Evolutionary conservation across 2,329 filamentous ascomycete genomes (phyloP), one percentile per base, ranked within the genome.

Genomic region (Colletotrichum eleusines): DNA sequence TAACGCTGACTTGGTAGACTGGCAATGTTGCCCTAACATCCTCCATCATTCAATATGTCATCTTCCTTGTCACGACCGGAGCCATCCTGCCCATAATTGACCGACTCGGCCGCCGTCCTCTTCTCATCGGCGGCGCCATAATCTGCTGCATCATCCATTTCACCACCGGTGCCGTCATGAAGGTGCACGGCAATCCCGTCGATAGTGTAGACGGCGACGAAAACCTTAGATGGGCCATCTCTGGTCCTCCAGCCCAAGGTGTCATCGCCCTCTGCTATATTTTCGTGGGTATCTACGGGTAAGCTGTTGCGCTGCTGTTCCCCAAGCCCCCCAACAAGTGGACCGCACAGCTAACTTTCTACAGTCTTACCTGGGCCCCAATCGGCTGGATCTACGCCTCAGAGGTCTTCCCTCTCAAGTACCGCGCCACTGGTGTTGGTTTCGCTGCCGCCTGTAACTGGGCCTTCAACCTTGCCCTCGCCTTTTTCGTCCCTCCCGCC

Each of bases 21-120:
- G 76, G 76, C 9, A 75, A 77, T 62, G 50, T 68, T 3, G 79
- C 79, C 3, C 78, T 88, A 1, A 85, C 84, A 42, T 86, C 84
- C 0, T 86, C 85, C 8, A 85, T 84, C 50, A 86, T 88, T 42
- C 85, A 88, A 78, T 88, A 88, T 59, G 84, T 87, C 38, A 86
- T 88, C 63, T 87, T 88, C 79, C 79, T 88, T 3, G 81, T 86
- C 12, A 87, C 85, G 3, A 88, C 85, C 0, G 84, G 84, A 8
- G 69, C 79, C 44, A 83, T 87, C 35, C 81, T 88, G 11, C 83
- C 84, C 2, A 81, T 82, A 54, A 84, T 88, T 55, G 86, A 88
- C 59, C 81, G 81, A 1, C 78, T 86, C 12, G 85, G 86, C 2
- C 84, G 86, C 1, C 81, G 86, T 28, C 78, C 80, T 38, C 77